Evolutionary conservation across 208 protist genomes (phyloP).

Genomic region (Crithidia brevicula): DNA sequence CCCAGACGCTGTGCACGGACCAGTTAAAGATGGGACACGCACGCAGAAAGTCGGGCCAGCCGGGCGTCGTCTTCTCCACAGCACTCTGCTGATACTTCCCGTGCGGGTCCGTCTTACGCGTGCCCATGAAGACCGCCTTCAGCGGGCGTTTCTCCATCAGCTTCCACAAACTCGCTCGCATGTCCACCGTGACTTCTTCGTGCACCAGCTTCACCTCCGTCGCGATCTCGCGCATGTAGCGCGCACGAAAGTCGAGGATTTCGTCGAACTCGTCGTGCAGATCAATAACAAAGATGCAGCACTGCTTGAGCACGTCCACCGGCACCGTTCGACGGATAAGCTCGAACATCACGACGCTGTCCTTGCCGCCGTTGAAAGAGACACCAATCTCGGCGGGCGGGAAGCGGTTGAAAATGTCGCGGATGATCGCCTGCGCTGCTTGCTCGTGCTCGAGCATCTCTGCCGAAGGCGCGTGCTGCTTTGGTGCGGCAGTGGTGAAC

Average conservation of each 20-base stretch:
- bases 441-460: constrained; percentile 12
- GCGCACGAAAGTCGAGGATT: constrained; percentile 62
- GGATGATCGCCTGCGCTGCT: constrained; percentile 43
- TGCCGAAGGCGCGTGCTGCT: background rate
- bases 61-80: constrained; percentile 68
- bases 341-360: constrained; percentile 88
- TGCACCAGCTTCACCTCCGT: constrained; percentile 40
- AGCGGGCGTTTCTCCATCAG: constrained; percentile 50
- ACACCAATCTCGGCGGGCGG: constrained; percentile 67
- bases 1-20: constrained; percentile 82
- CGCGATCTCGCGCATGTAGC: constrained; percentile 45
- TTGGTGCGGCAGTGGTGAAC: background rate
- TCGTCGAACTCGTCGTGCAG: constrained; percentile 74
- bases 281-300: constrained; percentile 68
- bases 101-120: constrained; percentile 77
- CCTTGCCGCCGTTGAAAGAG: constrained; percentile 93
- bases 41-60: constrained; percentile 90
- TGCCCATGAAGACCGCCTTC: constrained; percentile 87
- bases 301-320: constrained; percentile 38
- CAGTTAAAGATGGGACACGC: constrained; percentile 88
- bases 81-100: constrained; percentile 54
- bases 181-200: constrained; percentile 28
- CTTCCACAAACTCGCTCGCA: constrained; percentile 62
- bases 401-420: constrained; percentile 36
- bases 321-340: constrained; percentile 58